Base-by-base conservation (phyloP, 495 filamentous ascomycete genomes). In the Penicillium macrosclerotiorum region DNA sequence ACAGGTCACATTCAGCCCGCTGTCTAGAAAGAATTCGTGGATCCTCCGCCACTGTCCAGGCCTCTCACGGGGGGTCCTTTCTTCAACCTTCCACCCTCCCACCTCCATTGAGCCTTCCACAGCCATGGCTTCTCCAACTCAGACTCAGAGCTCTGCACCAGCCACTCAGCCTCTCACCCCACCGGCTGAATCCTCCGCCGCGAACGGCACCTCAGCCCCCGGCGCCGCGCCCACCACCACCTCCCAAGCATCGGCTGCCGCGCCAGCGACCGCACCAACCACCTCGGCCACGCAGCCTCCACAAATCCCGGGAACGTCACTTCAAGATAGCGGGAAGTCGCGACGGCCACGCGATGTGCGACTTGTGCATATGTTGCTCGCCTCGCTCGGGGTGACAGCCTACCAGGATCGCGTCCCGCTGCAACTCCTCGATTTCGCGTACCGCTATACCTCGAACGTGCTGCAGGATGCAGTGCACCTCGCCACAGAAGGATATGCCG, bases 401-500 rank as follows among this genome's bases (percentile, higher is more conserved):
- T 98, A 94, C 76, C 89, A 96, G 71, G 88, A 90, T 59, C 89
- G 93, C 47, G 90, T 98, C 1, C 92, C 93, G 0, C 80, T 96
- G 3, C 88, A 95, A 53, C 85, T 98, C 30, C 82, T 98, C 62
- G 93, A 98, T 67, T 96, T 97, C 64, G 91, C 93, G 14, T 98
- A 98, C 79, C 87, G 92, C 33, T 85, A 83, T 67, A 80, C 79
- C 5, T 72, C 73, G 27, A 68, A 68, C 30, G 67, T 75, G 0
- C 66, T 75, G 11, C 73, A 76, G 47, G 73, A 77, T 42, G 62
- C 74, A 11, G 63, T 79, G 43, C 73, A 80, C 39, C 71, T 81
- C 37, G 67, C 74, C 18, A 68, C 74, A 18, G 75, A 79, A 62
- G 74, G 75, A 4, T 79, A 79, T 33, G 73, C 70, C 13, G 68